Conservation (phyloP, 176 grass and related monocot species). For the Raddia guianensis region DNA sequence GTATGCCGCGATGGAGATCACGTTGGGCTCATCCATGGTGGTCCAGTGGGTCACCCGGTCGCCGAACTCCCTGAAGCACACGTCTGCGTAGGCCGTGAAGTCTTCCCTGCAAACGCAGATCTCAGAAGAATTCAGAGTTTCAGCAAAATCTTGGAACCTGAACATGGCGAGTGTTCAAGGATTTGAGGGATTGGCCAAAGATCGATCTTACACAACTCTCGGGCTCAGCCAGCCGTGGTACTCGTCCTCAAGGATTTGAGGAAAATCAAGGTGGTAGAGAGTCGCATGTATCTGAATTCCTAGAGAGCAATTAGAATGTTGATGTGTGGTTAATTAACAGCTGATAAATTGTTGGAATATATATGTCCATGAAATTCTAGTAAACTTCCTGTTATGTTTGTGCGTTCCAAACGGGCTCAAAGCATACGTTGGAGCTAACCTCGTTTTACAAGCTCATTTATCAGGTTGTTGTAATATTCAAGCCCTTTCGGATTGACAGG, state of each 20-base stretch:
- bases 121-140: not conserved
- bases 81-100: constrained; percentile 70
- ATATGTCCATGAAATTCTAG: not conserved
- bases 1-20: constrained; percentile 51
- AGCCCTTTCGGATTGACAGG: constrained; percentile 70
- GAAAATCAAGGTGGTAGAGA: constrained; percentile 78
- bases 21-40: constrained; percentile 71
- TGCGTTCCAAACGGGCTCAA: not conserved
- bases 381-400: not conserved
- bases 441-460: constrained; percentile 66
- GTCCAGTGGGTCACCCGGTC: constrained; percentile 80
- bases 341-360: not conserved
- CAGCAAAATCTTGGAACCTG: not conserved
- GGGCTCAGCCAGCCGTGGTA: constrained; percentile 79
- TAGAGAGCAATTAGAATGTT: constrained; percentile 10
- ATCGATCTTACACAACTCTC: constrained; percentile 71
- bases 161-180: not conserved
- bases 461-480: constrained; percentile 77
- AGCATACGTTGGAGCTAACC: constrained; percentile 29
- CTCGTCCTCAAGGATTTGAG: constrained; percentile 79
- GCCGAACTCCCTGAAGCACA: constrained; percentile 80
- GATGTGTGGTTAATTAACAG: not conserved
- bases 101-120: constrained; percentile 54
- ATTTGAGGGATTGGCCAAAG: no score
- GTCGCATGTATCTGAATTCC: constrained; percentile 81